phyloP scores from a whole-genome alignment of 805 yeast genomes.

The Candida pseudoglaebosa region DNA sequence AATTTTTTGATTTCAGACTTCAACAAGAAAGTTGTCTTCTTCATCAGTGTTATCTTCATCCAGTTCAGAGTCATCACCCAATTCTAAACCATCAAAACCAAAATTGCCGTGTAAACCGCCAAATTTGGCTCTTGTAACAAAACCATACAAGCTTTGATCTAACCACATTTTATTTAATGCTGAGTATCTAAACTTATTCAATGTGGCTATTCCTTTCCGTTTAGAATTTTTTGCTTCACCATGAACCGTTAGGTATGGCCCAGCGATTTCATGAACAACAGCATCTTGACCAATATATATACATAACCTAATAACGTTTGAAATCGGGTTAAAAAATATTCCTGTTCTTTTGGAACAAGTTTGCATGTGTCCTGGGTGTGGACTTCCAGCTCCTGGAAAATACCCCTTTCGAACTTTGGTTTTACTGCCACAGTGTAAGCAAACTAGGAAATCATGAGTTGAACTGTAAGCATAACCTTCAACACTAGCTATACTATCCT shows the following conservation, averaged over 20 bases:
- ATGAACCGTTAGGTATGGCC: conserved; percentile 70
- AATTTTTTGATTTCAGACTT: neutral
- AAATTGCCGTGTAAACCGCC: conserved; percentile 20
- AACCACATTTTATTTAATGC: conserved; percentile 60
- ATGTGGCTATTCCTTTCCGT: conserved; percentile 52
- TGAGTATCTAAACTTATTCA: conserved; percentile 51
- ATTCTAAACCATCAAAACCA: conserved; percentile 18
- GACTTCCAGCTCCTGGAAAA: conserved; percentile 7
- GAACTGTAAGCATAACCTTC: conserved; percentile 15
- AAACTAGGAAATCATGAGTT: conserved; percentile 21
- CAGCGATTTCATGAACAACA: conserved; percentile 39
- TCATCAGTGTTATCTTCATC: conserved; percentile 9
- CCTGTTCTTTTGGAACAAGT: conserved; percentile 21
- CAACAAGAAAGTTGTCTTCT: neutral
- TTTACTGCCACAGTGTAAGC: conserved; percentile 33
- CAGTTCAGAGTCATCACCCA: conserved; percentile 13
- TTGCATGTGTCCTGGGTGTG: conserved; percentile 23
- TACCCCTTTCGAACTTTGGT: conserved; percentile 12
- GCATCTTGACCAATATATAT: conserved; percentile 22
- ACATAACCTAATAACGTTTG: conserved; percentile 22
- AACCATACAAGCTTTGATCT: conserved; percentile 53
- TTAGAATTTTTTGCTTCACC: conserved; percentile 67
- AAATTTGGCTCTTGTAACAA: conserved; percentile 31
- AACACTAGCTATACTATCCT: conserved; percentile 18
- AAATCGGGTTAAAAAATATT: conserved; percentile 24